Evolutionary conservation across 2,329 filamentous ascomycete species (phyloP), one percentile per base, ranked within the genome.

Genomic region (Diaporthe vaccinii): DNA sequence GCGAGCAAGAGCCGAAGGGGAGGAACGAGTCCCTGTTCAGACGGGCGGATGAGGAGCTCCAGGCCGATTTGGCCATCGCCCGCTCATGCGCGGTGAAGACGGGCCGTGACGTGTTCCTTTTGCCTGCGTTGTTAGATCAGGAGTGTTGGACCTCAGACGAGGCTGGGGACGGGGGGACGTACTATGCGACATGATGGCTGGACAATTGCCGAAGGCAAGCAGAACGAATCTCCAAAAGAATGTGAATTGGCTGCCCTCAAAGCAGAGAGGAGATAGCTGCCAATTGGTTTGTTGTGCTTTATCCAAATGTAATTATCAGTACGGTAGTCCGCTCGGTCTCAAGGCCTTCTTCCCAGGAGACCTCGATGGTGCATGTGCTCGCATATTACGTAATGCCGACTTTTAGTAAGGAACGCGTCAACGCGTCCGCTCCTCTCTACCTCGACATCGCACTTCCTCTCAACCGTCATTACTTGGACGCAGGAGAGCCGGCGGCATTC

Each of bases 31-130:
- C 97, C 81, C 96, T 93, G 31, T 91, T 92, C 46, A 98, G 91
- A 71, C 95, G 94, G n/a, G 95, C 95, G 70, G 93, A 92, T 78
- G 93, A 94, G 12, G 93, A 91, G 79, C 93, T 92, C 95, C 97
- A 98, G 79, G 92, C 91, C 25, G 91, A 90, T 81, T 95, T 95
- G 76, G 98, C 93, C 68, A 96, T 90, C 70, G 91, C 90, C 78
- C 97, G 93, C 86, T 98, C 97, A 85, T 98, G 92, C 34, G 95
- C 93, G 46, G 97, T 98, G 88, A 98, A 98, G 84, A 98, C 95
- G 57, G 95, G 93, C 59, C 96, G 92, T 59, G 95, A 96, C 59
- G 95, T 98, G 86, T 98, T 98, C 80, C 95, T 92, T 87, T 98
- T 98, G 82, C 91, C 91, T 92, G 79, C 39, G 25, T 67, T 57